A percentile compares a stretch with the other conserved stretches of the same genome.
Evolutionary conservation across 805 yeast genomes (phyloP).

Genomic region (Blastobotrys mokoenaii): DNA sequence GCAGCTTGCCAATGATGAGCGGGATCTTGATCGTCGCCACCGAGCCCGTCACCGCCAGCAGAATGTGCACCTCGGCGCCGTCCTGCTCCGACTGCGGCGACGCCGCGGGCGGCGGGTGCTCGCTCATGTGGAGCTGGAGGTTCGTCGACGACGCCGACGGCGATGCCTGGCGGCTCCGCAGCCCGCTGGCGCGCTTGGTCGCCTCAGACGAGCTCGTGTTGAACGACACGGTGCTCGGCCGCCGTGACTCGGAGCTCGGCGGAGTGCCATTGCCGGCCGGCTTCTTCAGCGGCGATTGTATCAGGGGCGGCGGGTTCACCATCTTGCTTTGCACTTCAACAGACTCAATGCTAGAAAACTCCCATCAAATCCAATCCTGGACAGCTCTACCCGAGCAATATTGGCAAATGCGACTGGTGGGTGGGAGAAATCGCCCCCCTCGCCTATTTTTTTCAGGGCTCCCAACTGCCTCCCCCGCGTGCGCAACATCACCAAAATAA

Average conservation of each 20-base stretch:
- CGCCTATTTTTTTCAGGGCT: no score
- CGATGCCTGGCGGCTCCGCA: conserved; percentile 1
- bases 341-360: no score
- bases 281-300: background rate
- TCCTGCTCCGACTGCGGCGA: conserved; percentile 5
- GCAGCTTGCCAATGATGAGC: conserved; percentile 74
- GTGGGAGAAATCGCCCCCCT: no score
- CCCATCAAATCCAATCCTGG: no score
- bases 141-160: background rate
- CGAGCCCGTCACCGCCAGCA: conserved; percentile 91
- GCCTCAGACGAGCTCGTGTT: background rate
- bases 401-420: no score
- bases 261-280: background rate
- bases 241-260: background rate
- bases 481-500: no score
- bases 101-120: background rate
- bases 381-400: no score
- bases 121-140: background rate
- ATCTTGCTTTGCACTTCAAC: no score
- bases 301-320: no score
- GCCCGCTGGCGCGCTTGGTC: background rate
- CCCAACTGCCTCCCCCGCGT: no score
- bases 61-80: conserved; percentile 58
- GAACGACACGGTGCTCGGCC: conserved; percentile 5
- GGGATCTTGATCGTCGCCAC: conserved; percentile 96